phyloP scores from a whole-genome alignment of 176 grass and related monocot genomes.

The Eremochloa ophiuroides region DNA sequence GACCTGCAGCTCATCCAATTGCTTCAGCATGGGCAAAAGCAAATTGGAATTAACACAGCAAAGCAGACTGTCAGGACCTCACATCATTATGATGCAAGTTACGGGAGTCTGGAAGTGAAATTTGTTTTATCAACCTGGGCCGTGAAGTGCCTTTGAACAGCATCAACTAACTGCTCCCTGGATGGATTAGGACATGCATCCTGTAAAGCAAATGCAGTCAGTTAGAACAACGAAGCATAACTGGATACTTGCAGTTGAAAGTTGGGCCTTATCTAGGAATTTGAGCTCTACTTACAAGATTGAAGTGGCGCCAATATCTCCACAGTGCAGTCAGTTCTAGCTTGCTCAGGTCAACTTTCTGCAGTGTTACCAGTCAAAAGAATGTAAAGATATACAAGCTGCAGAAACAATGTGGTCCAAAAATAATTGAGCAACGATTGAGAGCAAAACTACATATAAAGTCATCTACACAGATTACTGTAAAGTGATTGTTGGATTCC shows the following conservation, averaged over 20 bases:
- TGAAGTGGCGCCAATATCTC: conserved; percentile 93
- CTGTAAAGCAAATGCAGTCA: conserved; percentile 29
- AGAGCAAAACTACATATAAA: conserved; percentile 5
- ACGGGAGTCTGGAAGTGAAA: conserved; percentile 4
- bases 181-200: conserved; percentile 71
- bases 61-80: background rate
- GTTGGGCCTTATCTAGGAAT: conserved; percentile 2
- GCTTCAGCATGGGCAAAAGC: conserved; percentile 52
- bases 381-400: background rate
- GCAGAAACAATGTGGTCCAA: background rate
- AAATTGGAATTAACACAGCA: conserved; percentile 32
- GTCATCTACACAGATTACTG: background rate
- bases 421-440: conserved; percentile 1
- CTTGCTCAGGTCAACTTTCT: conserved; percentile 93
- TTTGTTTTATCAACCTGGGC: conserved; percentile 53
- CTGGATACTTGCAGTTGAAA: background rate
- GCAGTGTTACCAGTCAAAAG: background rate
- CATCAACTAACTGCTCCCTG: conserved; percentile 75
- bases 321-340: conserved; percentile 72
- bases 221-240: conserved; percentile 9
- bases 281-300: conserved; percentile 45
- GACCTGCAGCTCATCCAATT: conserved; percentile 90
- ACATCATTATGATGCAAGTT: background rate
- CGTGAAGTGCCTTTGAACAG: conserved; percentile 81
- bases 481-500: background rate